Base-by-base conservation (phyloP, 148 eudicot species). In the Beta vulgaris region DNA sequence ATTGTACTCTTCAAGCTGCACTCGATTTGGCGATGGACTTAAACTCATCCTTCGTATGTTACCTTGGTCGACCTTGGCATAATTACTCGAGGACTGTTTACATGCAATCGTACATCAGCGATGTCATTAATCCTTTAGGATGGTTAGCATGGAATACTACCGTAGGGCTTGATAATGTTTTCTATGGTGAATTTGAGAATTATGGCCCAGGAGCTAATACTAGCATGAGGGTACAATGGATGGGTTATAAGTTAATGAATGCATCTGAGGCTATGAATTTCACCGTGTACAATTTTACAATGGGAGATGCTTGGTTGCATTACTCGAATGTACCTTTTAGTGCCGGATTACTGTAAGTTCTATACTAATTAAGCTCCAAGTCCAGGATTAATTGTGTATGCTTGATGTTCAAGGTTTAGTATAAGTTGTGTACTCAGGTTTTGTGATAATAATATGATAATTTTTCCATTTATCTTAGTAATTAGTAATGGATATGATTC, bases 291-390 rank as follows among this genome's bases (percentile, higher is more conserved):
- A 78, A 78, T 66, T 78, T 78, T 29, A 72, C 70, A 7, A 65
- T 78, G 81, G 81, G 81, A 5, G 81, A 78, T 65, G 66, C 51
- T 31, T 78, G 81, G 81, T 73, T 78, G 63, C 78, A 60, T 79
- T 74, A 42, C 53, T 66, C 82, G 26, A 51, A 76, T 34, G 75
- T 78, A 53, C 77, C 77, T 25, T 78, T 63, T 26, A 57, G 28
- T 12, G 71, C 76, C 12, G 81, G 81, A 14, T 55, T 78, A 6
- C 4, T 73, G 67, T 73, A 40, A 73, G 29, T 32, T 53, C n/a
- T n/a, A n/a, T n/a, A 19, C n/a, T 12, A 32, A 40, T 40, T 40
- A 5, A 40, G 44, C 10, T 40, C 5, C 44, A 40, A n/a, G n/a
- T n/a, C n/a, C n/a, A n/a, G n/a, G n/a, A n/a, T n/a, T n/a, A n/a